Conservation (phyloP, 1,284 basidiomycete genomes). For the Tilletia caries region DNA sequence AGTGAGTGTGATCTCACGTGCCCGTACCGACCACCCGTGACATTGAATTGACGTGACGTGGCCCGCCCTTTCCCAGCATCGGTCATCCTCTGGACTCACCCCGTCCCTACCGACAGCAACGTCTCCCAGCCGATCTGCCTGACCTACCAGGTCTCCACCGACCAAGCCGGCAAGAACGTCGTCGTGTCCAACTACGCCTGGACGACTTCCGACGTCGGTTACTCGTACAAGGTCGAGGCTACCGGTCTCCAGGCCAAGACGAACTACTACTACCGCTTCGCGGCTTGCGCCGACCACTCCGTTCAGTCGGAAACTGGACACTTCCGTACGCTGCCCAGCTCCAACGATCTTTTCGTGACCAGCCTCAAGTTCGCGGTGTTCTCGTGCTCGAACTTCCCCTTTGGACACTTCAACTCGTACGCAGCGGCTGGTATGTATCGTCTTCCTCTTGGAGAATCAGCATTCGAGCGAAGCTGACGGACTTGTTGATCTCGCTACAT, state of each 20-base stretch:
- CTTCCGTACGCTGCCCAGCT: conserved; percentile 57
- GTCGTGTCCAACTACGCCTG: conserved; percentile 61
- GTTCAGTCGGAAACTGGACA: conserved; percentile 56
- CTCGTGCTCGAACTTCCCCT: conserved; percentile 62
- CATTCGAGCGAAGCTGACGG: too few relatives aligned
- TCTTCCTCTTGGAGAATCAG: too few relatives aligned
- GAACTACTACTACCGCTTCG: conserved; percentile 64
- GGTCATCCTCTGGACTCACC: conserved; percentile 64
- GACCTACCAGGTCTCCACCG: conserved; percentile 57
- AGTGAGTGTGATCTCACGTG: neutral
- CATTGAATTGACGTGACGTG: neutral
- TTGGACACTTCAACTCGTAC: conserved; percentile 70
- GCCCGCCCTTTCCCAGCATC: conserved; percentile 53
- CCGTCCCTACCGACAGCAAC: conserved; percentile 25
- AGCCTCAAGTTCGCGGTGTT: conserved; percentile 63
- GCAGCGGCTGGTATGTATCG: conserved; percentile 59
- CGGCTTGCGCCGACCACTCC: conserved; percentile 56
- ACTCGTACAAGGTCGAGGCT: conserved; percentile 63
- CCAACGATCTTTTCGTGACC: conserved; percentile 53
- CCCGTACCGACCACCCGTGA: neutral
- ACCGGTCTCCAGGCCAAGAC: conserved; percentile 61
- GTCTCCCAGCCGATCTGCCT: conserved; percentile 63
- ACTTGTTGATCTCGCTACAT: too few relatives aligned
- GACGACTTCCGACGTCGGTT: conserved; percentile 67
- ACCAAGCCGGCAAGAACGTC: conserved; percentile 50